These are phyloP conservation scores for Solanum appendiculatum DNA, from an alignment of 257 asterid genomes.

Conservation along the genomic window DNA sequence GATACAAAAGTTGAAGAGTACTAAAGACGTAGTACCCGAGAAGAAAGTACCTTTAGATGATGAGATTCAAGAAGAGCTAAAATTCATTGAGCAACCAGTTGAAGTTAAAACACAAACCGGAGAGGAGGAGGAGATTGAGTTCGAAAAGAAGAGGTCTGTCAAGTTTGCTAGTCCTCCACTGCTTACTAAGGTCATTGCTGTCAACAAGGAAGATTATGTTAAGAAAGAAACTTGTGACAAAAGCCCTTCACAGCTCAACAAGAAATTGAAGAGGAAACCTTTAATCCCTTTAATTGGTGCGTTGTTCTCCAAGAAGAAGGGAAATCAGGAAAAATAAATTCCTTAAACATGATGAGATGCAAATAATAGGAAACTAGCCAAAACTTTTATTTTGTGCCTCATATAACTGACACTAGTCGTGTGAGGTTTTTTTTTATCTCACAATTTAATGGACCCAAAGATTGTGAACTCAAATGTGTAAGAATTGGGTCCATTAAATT, in stretches of 20 bases:
- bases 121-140: background rate
- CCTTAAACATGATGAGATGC: background rate
- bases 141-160: constrained; percentile 59
- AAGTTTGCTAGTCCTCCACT: constrained; percentile 71
- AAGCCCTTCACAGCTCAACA: constrained; percentile 13
- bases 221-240: background rate
- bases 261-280: constrained; percentile 47
- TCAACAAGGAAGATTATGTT: constrained; percentile 3
- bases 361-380: background rate
- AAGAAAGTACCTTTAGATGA: background rate
- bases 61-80: constrained; percentile 45
- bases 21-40: constrained; percentile 13
- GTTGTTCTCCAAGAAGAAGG: constrained; percentile 38
- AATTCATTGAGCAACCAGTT: constrained; percentile 37
- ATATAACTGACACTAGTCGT: background rate
- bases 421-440: background rate
- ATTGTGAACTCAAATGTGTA: background rate
- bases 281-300: constrained; percentile 49
- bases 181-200: constrained; percentile 32
- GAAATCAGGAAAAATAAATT: constrained; percentile 3
- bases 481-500: background rate
- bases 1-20: constrained; percentile 32
- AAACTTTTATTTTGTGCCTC: background rate
- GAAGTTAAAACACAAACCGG: constrained; percentile 2
- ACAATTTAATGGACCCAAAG: background rate